These are phyloP conservation scores for Puccinellia tenuiflora DNA, from an alignment of 176 grass and related monocot genomes.

Conservation along the genomic window DNA sequence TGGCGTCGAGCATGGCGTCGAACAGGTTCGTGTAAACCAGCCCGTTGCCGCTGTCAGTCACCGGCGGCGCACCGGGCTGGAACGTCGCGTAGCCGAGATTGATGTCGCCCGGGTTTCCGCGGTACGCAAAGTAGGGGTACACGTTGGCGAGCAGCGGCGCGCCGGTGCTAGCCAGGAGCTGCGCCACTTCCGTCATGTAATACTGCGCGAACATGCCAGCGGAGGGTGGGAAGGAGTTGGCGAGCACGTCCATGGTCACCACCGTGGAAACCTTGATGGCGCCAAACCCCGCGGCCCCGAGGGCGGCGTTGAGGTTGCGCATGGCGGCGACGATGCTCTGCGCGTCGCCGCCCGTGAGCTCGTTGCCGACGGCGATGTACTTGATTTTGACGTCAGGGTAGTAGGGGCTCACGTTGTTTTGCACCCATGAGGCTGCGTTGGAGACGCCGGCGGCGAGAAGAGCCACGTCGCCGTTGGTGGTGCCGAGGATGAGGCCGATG, in stretches of 20 bases:
- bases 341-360: constrained; percentile 38
- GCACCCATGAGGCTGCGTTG: constrained; percentile 31
- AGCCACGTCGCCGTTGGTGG: neutral
- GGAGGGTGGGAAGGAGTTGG: neutral
- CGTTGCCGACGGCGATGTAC: constrained; percentile 59
- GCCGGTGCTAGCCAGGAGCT: neutral
- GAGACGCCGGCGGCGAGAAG: neutral
- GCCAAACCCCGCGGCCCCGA: neutral
- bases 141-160: neutral
- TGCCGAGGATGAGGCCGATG: constrained; percentile 31
- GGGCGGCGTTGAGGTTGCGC: neutral
- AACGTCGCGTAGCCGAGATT: neutral
- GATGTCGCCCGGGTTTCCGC: neutral
- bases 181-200: neutral
- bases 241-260: neutral
- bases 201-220: neutral
- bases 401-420: constrained; percentile 38
- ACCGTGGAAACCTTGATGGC: neutral
- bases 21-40: neutral
- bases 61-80: neutral
- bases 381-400: constrained; percentile 40
- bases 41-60: neutral
- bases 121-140: neutral
- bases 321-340: neutral
- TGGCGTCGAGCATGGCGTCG: neutral